Evolutionary conservation across 2,329 filamentous ascomycete genomes (phyloP), one percentile per base, ranked within the genome.

Genomic region (Verticillium longisporum): DNA sequence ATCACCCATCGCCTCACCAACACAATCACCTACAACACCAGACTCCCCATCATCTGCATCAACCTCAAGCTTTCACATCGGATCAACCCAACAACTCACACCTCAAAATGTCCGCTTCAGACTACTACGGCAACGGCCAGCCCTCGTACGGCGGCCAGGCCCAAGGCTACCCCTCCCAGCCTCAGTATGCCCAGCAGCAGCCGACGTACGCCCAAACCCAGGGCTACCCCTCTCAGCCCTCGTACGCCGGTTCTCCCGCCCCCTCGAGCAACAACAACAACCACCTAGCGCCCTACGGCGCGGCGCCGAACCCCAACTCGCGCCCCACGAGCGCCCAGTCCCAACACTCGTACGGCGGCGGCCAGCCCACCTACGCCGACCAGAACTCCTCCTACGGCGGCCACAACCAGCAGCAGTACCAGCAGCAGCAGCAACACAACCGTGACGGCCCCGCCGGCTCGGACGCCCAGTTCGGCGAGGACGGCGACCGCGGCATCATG

Each of bases 401-500:
- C 11, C 7, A 14, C 50, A n/a, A 54, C n/a, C 50, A 54, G 26
- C 50, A 54, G 50, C 15, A 54, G 6, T 2, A 14, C 6, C 50
- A 55, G n/a, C 54, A 55, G 11, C 45, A 53, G 7, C 54, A 55
- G 54, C 54, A 55, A 31, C 2, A 32, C 62, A 59, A 7, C 56
- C n/a, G 32, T 32, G 34, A 53, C 36, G 63, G 60, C 0, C 62
- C 63, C n/a, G 41, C 61, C 21, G 63, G 62, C 58, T 59, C 61
- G 15, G 62, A 64, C 45, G 62, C 61, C 55, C 58, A 64, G 21
- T 55, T 62, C 53, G 61, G 64, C 54, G 67, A 68, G 36, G 74
- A 77, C 6, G 83, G 80, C 64, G 84, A 87, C 60, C 77, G 80
- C 55, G 83, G 84, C 9, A 74, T 87, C 13, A 77, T 83, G 13